phyloP scores from a whole-genome alignment of 768 basidiomycete genomes.

The Lactifluus hygrophoroides region DNA sequence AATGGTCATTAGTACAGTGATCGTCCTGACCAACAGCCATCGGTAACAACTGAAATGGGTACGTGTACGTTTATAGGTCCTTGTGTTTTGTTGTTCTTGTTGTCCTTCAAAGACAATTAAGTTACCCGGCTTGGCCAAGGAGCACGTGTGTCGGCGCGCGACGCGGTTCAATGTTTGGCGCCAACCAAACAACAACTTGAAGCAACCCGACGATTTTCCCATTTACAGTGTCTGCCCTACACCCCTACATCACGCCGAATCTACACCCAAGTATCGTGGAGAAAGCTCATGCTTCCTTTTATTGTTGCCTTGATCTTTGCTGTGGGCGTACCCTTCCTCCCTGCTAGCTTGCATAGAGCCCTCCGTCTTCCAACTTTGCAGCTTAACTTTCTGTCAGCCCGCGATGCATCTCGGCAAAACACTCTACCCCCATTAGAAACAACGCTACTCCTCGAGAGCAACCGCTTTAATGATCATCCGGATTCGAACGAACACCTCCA shows the following conservation, averaged over 20 bases:
- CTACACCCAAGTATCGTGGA: background rate
- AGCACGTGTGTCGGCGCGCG: no score
- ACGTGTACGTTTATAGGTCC: slow-evolving; percentile 5
- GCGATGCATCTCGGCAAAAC: background rate
- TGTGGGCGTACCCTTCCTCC: slow-evolving; percentile 12
- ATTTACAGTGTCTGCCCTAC: no score
- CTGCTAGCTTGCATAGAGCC: slow-evolving; percentile 7
- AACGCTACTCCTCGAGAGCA: background rate
- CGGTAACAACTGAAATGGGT: background rate
- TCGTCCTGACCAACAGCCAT: background rate
- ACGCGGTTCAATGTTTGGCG: no score
- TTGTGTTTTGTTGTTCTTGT: slow-evolving; percentile 9
- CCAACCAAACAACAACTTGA: background rate
- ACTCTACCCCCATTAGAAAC: background rate
- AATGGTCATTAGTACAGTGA: background rate
- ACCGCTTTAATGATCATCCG: background rate
- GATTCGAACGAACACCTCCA: background rate
- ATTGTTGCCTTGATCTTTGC: slow-evolving; percentile 11
- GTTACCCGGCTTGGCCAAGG: no score
- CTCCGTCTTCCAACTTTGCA: slow-evolving; percentile 5
- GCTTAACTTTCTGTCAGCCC: slow-evolving; percentile 6
- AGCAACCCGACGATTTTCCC: no score
- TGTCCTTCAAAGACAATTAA: background rate
- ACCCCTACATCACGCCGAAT: background rate
- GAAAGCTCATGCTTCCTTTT: slow-evolving; percentile 11